A percentile compares a stretch with the other conserved stretches of the same genome.
phyloP scores from a whole-genome alignment of 805 yeast species.

The Komagataella mondaviorum region DNA sequence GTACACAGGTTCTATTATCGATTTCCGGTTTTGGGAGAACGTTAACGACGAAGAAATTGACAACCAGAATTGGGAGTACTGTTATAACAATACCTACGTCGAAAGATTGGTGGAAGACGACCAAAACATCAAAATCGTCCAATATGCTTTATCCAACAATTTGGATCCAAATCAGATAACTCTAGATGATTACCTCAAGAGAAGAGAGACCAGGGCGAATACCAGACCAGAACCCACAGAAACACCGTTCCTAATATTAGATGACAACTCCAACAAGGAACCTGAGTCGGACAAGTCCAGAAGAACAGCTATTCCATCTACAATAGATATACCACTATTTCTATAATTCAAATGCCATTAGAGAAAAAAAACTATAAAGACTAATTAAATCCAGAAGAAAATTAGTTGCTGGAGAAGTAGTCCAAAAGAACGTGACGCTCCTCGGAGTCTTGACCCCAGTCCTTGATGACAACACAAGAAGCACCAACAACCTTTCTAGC shows the following conservation, averaged over 20 bases:
- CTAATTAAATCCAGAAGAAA: neutral
- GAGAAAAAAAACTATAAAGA: neutral
- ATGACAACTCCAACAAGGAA: neutral
- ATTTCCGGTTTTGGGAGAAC: conserved; percentile 5
- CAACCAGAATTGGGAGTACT: conserved; percentile 1
- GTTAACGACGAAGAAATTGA: conserved; percentile 1
- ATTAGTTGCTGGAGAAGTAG: conserved; percentile 75
- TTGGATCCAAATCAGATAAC: conserved; percentile 5
- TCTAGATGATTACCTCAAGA: conserved; percentile 14
- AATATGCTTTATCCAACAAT: conserved; percentile 1
- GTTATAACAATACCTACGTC: conserved; percentile 13
- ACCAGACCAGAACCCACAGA: neutral
- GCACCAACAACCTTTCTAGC: conserved; percentile 99
- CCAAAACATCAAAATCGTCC: conserved; percentile 15
- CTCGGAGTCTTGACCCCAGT: conserved; percentile 99
- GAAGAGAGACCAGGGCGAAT: neutral
- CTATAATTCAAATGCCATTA: neutral
- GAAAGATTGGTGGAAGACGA: conserved; percentile 19
- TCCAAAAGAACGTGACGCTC: conserved; percentile 94
- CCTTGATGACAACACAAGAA: conserved; percentile 97
- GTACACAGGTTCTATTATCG: conserved; percentile 2
- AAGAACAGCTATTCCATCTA: neutral
- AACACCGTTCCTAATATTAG: neutral
- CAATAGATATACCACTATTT: neutral
- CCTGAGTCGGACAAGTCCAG: neutral